Evolutionary conservation across 768 basidiomycete species (phyloP).

Genomic region (Pholiota conissans): DNA sequence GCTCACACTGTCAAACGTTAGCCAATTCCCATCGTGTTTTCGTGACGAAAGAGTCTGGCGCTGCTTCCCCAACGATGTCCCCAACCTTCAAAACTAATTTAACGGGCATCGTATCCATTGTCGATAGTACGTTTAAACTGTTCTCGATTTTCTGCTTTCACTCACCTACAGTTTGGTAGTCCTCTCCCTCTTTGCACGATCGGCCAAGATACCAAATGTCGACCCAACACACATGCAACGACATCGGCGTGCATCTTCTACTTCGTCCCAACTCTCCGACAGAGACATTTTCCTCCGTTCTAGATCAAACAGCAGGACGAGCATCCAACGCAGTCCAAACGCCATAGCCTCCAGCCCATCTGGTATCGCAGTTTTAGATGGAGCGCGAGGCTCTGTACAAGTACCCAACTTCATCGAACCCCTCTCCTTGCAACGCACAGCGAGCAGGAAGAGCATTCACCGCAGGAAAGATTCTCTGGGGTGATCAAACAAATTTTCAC

Average conservation of each 20-base stretch:
- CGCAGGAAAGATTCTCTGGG: slow-evolving; percentile 16
- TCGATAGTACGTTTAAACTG: slow-evolving; percentile 61
- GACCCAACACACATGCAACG: slow-evolving; percentile 77
- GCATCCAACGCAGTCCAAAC: slow-evolving; percentile 33
- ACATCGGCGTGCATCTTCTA: slow-evolving; percentile 75
- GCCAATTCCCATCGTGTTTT: slow-evolving; percentile 82
- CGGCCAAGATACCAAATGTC: slow-evolving; percentile 71
- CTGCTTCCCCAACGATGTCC: slow-evolving; percentile 49
- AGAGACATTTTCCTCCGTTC: slow-evolving; percentile 37
- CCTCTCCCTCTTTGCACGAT: slow-evolving; percentile 74
- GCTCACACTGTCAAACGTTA: slow-evolving; percentile 26
- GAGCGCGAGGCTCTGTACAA: slow-evolving; percentile 20
- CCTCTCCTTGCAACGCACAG: slow-evolving; percentile 19
- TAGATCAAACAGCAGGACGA: slow-evolving; percentile 41
- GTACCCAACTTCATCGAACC: slow-evolving; percentile 16
- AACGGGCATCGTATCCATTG: slow-evolving; percentile 78
- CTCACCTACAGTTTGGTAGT: slow-evolving; percentile 42
- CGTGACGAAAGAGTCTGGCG: slow-evolving; percentile 62
- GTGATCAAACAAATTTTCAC: background rate
- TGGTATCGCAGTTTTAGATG: slow-evolving; percentile 24
- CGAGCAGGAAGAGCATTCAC: slow-evolving; percentile 20
- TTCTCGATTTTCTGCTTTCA: background rate
- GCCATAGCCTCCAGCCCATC: slow-evolving; percentile 31
- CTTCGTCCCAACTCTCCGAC: slow-evolving; percentile 57
- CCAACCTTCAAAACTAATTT: slow-evolving; percentile 47